Evolutionary conservation across 257 asterid species (phyloP), one percentile per base, ranked within the genome.

Genomic region (Lantana camara): DNA sequence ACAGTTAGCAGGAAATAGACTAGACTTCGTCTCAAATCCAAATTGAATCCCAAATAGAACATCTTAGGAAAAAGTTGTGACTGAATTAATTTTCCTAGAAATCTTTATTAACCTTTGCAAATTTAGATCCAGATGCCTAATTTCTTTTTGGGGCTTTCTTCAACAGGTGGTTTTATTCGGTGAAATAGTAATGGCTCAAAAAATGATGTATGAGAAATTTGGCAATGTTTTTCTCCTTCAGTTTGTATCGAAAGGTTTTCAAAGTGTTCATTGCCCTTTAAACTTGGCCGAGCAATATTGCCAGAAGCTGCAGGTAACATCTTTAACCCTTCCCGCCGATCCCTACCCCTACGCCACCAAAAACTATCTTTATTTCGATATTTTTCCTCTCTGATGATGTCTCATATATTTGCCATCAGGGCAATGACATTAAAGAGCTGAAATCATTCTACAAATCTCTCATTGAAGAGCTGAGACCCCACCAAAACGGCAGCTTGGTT

Each of bases 271-370:
- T 70, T 90, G 96, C 69, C 90, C 97, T 64, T 91, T 69, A 68
- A 86, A 85, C 73, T 81, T 88, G 88, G 95, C 96, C 37, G 91
- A 88, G 70, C 86, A 86, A 75, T 94, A 86, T 55, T 82, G 90
- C 70, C 89, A 82, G 57, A 83, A 84, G 80, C 75, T 94, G 79
- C 97, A 84, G 97, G 99, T 94, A 81, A 51, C n/a, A n/a, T n/a
- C 20, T 57, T 66, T 27, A 27, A 7, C 44, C 9, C 44, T 37
- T 37, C n/a, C n/a, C n/a, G n/a, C n/a, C n/a, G n/a, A n/a, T n/a
- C n/a, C n/a, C n/a, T n/a, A n/a, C n/a, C n/a, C n/a, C n/a, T n/a
- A n/a, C n/a, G n/a, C n/a, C n/a, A n/a, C n/a, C n/a, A n/a, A n/a
- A n/a, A n/a, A n/a, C n/a, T n/a, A n/a, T n/a, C n/a, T n/a, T n/a